Evolutionary conservation across 306 rosid species (phyloP).

Genomic region (Casuarina equisetifolia): DNA sequence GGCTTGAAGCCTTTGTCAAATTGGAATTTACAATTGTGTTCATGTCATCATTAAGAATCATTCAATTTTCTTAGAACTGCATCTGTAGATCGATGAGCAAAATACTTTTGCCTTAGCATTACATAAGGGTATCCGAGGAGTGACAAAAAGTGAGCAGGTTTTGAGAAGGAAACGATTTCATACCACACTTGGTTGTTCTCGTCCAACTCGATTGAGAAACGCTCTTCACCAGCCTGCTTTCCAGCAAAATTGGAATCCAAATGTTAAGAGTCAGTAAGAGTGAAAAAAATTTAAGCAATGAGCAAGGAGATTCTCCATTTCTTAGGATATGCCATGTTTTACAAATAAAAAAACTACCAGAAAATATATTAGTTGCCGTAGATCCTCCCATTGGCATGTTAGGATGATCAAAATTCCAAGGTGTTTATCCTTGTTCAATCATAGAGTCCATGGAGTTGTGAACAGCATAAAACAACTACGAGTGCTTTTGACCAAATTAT

Average conservation of each 20-base stretch:
- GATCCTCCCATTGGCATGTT: not conserved
- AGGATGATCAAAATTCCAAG: not conserved
- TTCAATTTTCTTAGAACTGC: conserved; percentile 52
- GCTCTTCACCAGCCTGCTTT: conserved; percentile 90
- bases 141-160: conserved; percentile 78
- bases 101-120: conserved; percentile 71
- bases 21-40: not conserved
- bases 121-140: conserved; percentile 86
- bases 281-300: not conserved
- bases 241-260: conserved; percentile 7
- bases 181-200: conserved; percentile 91
- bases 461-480: not conserved
- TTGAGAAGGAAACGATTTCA: conserved; percentile 84
- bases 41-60: conserved; percentile 39
- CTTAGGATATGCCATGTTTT: not conserved
- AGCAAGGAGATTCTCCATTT: no score
- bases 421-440: not conserved
- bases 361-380: not conserved
- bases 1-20: not conserved
- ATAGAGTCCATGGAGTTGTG: not conserved
- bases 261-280: not conserved
- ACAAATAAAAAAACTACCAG: not conserved
- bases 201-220: conserved; percentile 81
- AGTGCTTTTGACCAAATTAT: not conserved
- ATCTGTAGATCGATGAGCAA: conserved; percentile 76